phyloP scores from a whole-genome alignment of 768 basidiomycete species.

The Melanogaster broomeanus region DNA sequence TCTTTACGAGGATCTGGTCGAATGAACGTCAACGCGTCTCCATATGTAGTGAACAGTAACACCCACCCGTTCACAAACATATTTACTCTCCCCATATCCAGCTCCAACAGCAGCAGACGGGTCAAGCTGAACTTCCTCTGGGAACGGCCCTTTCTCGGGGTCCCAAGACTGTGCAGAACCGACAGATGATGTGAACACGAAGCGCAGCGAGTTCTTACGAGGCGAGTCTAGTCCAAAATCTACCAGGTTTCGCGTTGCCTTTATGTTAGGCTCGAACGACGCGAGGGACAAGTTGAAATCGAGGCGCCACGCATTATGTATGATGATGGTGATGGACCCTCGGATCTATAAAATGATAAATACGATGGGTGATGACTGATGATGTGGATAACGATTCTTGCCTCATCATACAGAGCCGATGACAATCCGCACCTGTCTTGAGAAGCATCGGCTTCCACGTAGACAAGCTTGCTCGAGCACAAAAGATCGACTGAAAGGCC shows the following conservation, averaged over 20 bases:
- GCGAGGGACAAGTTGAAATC: slow-evolving; percentile 41
- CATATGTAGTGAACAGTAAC: not conserved
- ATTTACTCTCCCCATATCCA: slow-evolving; percentile 41
- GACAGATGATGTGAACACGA: slow-evolving; percentile 30
- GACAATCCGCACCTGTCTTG: slow-evolving; percentile 31
- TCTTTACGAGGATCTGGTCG: slow-evolving; percentile 23
- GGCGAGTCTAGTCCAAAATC: slow-evolving; percentile 30
- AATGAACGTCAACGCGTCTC: not conserved
- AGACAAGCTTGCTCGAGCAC: no score
- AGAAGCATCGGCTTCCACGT: no score
- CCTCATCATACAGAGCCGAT: slow-evolving; percentile 28
- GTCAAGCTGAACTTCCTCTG: slow-evolving; percentile 28
- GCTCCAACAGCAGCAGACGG: slow-evolving; percentile 27
- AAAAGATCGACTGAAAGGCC: no score
- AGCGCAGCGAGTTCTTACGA: slow-evolving; percentile 12
- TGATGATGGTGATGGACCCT: slow-evolving; percentile 34
- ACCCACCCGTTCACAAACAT: slow-evolving; percentile 36
- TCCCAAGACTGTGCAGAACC: slow-evolving; percentile 24
- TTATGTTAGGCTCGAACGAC: slow-evolving; percentile 40
- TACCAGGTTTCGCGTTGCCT: no score
- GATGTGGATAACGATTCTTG: slow-evolving; percentile 12
- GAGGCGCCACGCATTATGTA: slow-evolving; percentile 42
- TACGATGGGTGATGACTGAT: not conserved
- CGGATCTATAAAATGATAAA: no score
- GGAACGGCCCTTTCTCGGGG: no score